phyloP scores from a whole-genome alignment of 495 filamentous ascomycete genomes.

The Chaetomium cochliodes region DNA sequence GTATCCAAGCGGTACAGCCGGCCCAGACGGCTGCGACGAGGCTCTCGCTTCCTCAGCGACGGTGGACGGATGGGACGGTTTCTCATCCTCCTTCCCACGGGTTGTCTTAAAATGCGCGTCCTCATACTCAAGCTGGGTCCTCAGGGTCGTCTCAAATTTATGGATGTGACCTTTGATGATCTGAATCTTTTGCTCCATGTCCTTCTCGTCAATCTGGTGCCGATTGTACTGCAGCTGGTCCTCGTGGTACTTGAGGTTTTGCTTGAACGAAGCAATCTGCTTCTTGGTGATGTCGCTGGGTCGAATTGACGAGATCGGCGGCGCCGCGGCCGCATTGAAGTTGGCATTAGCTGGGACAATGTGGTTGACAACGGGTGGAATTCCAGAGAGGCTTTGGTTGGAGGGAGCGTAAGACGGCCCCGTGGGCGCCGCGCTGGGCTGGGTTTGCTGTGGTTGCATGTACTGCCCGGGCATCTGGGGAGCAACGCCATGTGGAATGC shows the following conservation, averaged over 20 bases:
- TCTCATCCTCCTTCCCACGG: conserved; percentile 24
- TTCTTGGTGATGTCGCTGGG: conserved; percentile 50
- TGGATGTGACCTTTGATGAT: conserved; percentile 38
- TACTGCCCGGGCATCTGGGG: conserved; percentile 20
- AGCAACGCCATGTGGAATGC: conserved; percentile 25
- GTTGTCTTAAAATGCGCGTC: conserved; percentile 27
- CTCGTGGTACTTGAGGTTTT: conserved; percentile 46
- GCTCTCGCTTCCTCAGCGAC: not conserved
- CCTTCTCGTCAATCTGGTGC: conserved; percentile 52
- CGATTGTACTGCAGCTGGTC: conserved; percentile 49
- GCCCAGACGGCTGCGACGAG: not conserved
- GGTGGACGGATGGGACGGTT: conserved; percentile 2
- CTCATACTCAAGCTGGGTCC: conserved; percentile 41
- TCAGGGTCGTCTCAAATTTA: conserved; percentile 40
- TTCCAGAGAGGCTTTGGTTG: conserved; percentile 13
- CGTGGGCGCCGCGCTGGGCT: conserved; percentile 24
- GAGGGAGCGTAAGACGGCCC: conserved; percentile 19
- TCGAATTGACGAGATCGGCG: conserved; percentile 47
- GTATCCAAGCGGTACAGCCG: not conserved
- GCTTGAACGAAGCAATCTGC: conserved; percentile 48
- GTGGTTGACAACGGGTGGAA: conserved; percentile 13
- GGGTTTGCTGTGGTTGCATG: conserved; percentile 27
- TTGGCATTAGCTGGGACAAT: conserved; percentile 28
- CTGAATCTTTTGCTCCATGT: conserved; percentile 35
- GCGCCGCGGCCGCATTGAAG: conserved; percentile 30